Evolutionary conservation across 2,329 filamentous ascomycete species (phyloP).

Genomic region (Nemania abortiva): DNA sequence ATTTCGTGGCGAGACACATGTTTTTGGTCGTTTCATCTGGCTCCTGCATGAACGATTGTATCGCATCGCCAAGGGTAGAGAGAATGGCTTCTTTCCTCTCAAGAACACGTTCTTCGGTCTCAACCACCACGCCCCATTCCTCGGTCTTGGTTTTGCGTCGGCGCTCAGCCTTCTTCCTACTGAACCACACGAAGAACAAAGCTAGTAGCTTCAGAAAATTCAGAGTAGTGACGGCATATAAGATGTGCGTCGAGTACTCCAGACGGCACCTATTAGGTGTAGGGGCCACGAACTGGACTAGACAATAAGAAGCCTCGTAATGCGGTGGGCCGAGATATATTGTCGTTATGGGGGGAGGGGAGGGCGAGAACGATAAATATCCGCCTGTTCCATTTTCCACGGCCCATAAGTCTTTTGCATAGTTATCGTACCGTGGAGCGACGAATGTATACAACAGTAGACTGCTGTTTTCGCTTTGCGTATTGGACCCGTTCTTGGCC

Average conservation of each 20-base stretch:
- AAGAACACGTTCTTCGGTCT: constrained; percentile 10
- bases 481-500: constrained; percentile 36
- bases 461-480: constrained; percentile 27
- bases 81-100: constrained; percentile 21
- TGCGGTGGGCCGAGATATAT: constrained; percentile 41
- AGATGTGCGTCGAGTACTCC: constrained; percentile 45
- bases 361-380: constrained; percentile 9
- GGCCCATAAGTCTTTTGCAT: constrained; percentile 49
- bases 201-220: constrained; percentile 43
- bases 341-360: constrained; percentile 31
- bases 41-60: constrained; percentile 45
- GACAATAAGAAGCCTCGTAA: constrained; percentile 45
- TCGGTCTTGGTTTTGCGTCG: constrained; percentile 12
- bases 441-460: constrained; percentile 41
- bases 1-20: constrained; percentile 46
- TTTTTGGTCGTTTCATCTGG: constrained; percentile 44
- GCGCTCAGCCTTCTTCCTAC: constrained; percentile 16
- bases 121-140: constrained; percentile 8
- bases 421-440: constrained; percentile 40
- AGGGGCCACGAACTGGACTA: constrained; percentile 38
- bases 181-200: constrained; percentile 41
- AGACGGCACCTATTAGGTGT: constrained; percentile 39
- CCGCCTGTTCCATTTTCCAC: constrained; percentile 41
- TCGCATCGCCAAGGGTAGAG: constrained; percentile 49
- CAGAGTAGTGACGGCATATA: constrained; percentile 37